phyloP scores from a whole-genome alignment of 2,329 filamentous ascomycete genomes.

The Venturia aucupariae region DNA sequence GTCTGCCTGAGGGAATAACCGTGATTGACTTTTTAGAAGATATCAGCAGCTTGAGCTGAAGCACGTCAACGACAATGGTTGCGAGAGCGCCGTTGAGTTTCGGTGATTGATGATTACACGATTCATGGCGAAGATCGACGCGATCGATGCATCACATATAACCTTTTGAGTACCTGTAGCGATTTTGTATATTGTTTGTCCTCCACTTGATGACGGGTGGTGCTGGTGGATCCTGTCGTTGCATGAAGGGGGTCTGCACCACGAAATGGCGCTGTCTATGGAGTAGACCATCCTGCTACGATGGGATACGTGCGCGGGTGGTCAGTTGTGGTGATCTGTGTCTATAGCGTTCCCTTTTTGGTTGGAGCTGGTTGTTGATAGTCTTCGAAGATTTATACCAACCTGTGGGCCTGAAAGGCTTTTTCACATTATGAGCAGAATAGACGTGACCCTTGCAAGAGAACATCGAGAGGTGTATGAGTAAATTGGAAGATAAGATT shows the following conservation, averaged over 20 bases:
- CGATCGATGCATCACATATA: neutral
- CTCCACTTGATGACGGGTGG: neutral
- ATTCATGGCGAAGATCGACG: neutral
- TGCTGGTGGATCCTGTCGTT: neutral
- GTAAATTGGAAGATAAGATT: too few species aligned
- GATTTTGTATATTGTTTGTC: neutral
- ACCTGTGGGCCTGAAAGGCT: neutral
- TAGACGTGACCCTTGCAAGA: neutral
- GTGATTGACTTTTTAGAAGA: conserved; percentile 36
- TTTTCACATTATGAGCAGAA: neutral
- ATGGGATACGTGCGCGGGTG: too few species aligned
- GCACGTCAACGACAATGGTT: conserved; percentile 71
- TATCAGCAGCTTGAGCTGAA: conserved; percentile 90
- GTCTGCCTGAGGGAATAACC: neutral
- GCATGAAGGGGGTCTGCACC: neutral
- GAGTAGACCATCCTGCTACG: neutral
- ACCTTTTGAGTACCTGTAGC: neutral
- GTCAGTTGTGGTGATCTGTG: too few species aligned
- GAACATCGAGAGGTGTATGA: neutral
- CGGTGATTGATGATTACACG: conserved; percentile 42
- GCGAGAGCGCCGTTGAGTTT: conserved; percentile 82
- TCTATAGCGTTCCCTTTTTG: neutral
- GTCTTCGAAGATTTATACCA: neutral
- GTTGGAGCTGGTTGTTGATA: neutral
- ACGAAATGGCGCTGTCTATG: neutral